Base-by-base conservation (phyloP, 192 early-diverging fungal genomes). In the Entomortierella parvispora region DNA sequence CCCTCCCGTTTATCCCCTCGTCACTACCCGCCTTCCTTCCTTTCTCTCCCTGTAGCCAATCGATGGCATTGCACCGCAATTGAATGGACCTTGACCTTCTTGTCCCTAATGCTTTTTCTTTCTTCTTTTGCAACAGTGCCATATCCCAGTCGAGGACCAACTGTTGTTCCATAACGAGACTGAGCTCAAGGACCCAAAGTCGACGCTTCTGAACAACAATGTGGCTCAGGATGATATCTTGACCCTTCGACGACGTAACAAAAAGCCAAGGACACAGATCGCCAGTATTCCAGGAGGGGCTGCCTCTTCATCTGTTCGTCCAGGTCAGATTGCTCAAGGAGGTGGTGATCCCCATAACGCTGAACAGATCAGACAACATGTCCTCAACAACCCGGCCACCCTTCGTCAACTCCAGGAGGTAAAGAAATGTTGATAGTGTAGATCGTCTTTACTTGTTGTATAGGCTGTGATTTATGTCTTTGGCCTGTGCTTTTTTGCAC, bases 181-280 rank as follows among this genome's bases (percentile, higher is more conserved):
- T 11, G 82, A 80, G 65, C 83, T 96, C 10, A 65, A 54, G 2
- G 89, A 92, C 43, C 74, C 72, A 1, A 84, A 88, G 45, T 84
- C 85, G 69, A 89, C 93, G n/a, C 80, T 97, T 9, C 80, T 70
- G 17, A 82, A 83, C 29, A 84, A 87, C 56, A 88, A 87, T 3
- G 83, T 99, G 2, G 78, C 69, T 44, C 82, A 90, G 51, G 89
- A 94, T 65, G 93, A 95, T 57, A 87, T 95, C 58, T 47, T 97
- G 25, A 83, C 93, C 20, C 81, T 96, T 23, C 68, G 66, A 32
- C 80, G 80, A 17, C 68, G 62, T 23, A 23, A 56, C 48, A 66
- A 69, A 57, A 79, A 70, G 42, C 79, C 42, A 32, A 55, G 61
- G 11, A 77, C n/a, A 37, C 15, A 56, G 23, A 51, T 70, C 47